phyloP scores from a whole-genome alignment of 768 basidiomycete species.

The Baorangia bicolor region DNA sequence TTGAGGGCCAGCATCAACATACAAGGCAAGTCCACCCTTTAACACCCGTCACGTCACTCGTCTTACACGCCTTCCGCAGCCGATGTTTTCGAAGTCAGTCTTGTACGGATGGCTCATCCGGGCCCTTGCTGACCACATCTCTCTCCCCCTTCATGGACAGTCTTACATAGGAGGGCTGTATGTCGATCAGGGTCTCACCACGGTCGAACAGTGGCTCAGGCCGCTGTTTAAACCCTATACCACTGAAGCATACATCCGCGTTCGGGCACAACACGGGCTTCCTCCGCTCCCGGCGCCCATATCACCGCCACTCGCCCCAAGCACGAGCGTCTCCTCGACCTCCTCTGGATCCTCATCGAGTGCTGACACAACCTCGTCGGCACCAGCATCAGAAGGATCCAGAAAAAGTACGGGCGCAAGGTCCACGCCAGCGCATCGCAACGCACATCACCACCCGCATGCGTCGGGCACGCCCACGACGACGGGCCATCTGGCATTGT shows the following conservation, averaged over 20 bases:
- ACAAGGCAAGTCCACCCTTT: constrained; percentile 52
- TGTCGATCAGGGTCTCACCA: constrained; percentile 62
- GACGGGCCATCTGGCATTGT: constrained; percentile 70
- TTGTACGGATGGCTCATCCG: background rate
- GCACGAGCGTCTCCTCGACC: constrained; percentile 19
- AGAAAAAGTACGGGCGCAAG: background rate
- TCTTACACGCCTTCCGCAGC: constrained; percentile 40
- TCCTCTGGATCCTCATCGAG: background rate
- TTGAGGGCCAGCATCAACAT: constrained; percentile 66
- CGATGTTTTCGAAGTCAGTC: constrained; percentile 73
- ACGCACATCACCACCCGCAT: constrained; percentile 10
- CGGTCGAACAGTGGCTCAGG: constrained; percentile 58
- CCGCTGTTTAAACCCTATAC: constrained; percentile 64
- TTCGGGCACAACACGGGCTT: constrained; percentile 68
- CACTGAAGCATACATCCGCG: constrained; percentile 56
- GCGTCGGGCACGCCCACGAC: constrained; percentile 30
- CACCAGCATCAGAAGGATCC: background rate
- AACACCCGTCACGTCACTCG: background rate
- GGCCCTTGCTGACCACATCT: constrained; percentile 2
- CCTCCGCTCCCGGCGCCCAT: constrained; percentile 39
- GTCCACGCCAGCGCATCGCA: constrained; percentile 13
- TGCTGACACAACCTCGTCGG: background rate
- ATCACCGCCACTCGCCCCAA: constrained; percentile 19
- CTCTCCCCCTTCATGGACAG: constrained; percentile 35
- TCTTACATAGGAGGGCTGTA: constrained; percentile 80